Conservation (phyloP, 139 green algal genomes). For the Coelastrella sp. region DNA sequence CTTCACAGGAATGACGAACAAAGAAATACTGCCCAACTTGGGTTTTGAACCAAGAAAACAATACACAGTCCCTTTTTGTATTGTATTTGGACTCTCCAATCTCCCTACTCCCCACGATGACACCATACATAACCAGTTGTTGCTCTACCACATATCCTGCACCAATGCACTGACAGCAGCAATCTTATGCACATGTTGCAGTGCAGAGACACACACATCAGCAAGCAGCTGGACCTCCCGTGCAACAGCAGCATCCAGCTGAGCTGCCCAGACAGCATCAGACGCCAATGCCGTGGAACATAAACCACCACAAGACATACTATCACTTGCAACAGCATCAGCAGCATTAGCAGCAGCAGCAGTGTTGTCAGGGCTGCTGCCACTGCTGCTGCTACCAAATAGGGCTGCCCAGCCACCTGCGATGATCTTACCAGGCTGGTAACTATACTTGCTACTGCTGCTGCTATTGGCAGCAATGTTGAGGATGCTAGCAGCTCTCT, state of each 20-base stretch:
- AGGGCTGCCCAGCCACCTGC: too few species aligned
- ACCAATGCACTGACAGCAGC: not conserved
- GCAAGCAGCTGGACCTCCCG: conserved; percentile 11
- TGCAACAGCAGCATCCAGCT: conserved; percentile 9
- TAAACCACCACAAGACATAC: not conserved
- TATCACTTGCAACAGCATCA: not conserved
- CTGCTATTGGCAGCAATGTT: not conserved
- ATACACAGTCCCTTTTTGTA: too few species aligned
- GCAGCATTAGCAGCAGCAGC: not conserved
- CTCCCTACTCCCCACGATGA: too few species aligned
- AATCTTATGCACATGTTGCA: not conserved
- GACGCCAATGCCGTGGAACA: not conserved
- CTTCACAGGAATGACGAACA: too few species aligned
- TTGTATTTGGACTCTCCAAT: too few species aligned
- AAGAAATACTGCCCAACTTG: too few species aligned
- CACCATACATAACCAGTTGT: not conserved
- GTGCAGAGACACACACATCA: conserved; percentile 7
- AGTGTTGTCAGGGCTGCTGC: not conserved
- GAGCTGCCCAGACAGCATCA: not conserved
- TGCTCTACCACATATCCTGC: not conserved
- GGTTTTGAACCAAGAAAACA: too few species aligned
- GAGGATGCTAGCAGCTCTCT: not conserved
- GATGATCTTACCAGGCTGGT: too few species aligned
- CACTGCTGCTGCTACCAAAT: not conserved
- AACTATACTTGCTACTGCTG: not conserved